A percentile compares a stretch with the other conserved stretches of the same genome.
Evolutionary conservation across 1,284 basidiomycete genomes (phyloP).

Genomic region (Hypsizygus ulmarius): DNA sequence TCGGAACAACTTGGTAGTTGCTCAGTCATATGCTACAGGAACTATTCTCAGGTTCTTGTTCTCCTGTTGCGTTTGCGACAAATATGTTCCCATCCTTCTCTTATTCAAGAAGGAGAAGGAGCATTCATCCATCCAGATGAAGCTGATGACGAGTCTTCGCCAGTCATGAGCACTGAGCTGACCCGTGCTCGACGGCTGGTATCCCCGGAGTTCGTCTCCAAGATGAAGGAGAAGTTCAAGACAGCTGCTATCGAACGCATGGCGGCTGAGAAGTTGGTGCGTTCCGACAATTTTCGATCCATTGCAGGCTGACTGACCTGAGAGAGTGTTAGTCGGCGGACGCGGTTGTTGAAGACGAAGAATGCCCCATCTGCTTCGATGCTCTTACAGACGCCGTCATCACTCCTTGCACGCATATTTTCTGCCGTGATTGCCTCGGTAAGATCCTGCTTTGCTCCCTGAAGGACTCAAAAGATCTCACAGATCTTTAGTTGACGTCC

Average conservation of each 20-base stretch:
- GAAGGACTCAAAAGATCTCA: conserved; percentile 4
- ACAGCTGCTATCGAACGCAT: conserved; percentile 37
- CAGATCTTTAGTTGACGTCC: conserved; percentile 33
- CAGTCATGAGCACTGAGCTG: conserved; percentile 37
- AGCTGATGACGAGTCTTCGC: conserved; percentile 29
- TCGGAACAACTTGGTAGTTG: background rate
- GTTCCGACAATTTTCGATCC: conserved; percentile 9
- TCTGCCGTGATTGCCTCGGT: conserved; percentile 53
- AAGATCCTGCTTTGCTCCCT: conserved; percentile 20
- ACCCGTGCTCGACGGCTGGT: conserved; percentile 44
- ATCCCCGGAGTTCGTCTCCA: conserved; percentile 45
- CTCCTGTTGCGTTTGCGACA: conserved; percentile 56
- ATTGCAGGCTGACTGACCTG: background rate
- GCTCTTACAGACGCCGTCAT: conserved; percentile 43
- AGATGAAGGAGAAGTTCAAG: conserved; percentile 45
- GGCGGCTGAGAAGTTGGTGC: conserved; percentile 48
- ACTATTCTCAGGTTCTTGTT: conserved; percentile 54
- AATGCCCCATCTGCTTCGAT: conserved; percentile 56
- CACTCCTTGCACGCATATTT: conserved; percentile 49
- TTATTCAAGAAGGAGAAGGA: conserved; percentile 47
- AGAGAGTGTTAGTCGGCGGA: conserved; percentile 39
- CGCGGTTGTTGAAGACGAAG: conserved; percentile 45
- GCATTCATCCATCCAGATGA: conserved; percentile 40
- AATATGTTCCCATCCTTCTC: conserved; percentile 52
- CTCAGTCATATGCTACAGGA: conserved; percentile 30